Percentiles rank a stretch among this genome's conserved stretches.
These are phyloP conservation scores for Gliomastix tumulicola DNA, from an alignment of 2,329 filamentous ascomycete species.

Conservation along the genomic window DNA sequence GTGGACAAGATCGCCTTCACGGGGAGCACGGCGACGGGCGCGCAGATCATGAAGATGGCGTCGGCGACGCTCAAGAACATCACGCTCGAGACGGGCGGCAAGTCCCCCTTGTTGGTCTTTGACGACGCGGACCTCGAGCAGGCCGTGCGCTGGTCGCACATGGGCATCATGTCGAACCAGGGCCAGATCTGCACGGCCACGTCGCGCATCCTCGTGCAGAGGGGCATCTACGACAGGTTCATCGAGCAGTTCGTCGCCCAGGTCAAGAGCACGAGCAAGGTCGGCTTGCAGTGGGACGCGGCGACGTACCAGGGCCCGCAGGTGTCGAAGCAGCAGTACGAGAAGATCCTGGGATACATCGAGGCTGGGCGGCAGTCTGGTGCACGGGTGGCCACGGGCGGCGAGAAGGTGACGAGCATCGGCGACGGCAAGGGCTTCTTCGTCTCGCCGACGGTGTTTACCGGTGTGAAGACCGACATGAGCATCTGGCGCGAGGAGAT, in stretches of 20 bases:
- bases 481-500: conserved; percentile 15
- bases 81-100: conserved; percentile 52
- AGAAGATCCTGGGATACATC: conserved; percentile 57
- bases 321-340: conserved; percentile 55
- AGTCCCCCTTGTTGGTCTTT: conserved; percentile 51
- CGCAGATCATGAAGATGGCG: conserved; percentile 61
- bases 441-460: conserved; percentile 14
- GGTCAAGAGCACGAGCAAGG: conserved; percentile 38
- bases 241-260: conserved; percentile 48
- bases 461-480: conserved; percentile 11
- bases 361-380: conserved; percentile 33
- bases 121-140: conserved; percentile 54
- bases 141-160: conserved; percentile 42
- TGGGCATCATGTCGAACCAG: conserved; percentile 40
- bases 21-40: conserved; percentile 59
- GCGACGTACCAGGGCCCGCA: conserved; percentile 20
- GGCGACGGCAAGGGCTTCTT: conserved; percentile 12
- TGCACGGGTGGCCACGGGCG: conserved; percentile 34
- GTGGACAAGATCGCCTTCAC: conserved; percentile 71
- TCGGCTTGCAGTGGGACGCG: conserved; percentile 7
- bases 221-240: conserved; percentile 48
- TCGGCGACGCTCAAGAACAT: conserved; percentile 51
- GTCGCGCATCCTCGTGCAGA: conserved; percentile 49
- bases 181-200: conserved; percentile 52
- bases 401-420: background rate